Percentiles rank a stretch among this genome's conserved stretches.
phyloP scores from a whole-genome alignment of 352 stramenopile genomes.

The Phytopythium aichiense region DNA sequence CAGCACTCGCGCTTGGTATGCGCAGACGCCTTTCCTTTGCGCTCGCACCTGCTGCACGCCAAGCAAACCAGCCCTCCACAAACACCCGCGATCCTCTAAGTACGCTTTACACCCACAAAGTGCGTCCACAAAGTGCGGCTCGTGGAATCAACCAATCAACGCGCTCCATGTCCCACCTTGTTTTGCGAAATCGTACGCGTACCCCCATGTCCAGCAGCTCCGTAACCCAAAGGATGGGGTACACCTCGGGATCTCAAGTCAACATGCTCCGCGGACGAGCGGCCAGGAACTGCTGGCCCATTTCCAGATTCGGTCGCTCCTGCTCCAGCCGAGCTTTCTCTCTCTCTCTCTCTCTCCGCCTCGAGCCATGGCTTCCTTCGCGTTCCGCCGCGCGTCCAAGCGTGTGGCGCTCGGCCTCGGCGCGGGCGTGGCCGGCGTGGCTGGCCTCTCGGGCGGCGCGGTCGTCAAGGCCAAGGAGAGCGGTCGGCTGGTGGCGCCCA shows the following conservation, averaged over 20 bases:
- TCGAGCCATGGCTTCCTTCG: slow-evolving; percentile 49
- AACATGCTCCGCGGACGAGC: background rate
- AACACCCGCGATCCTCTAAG: background rate
- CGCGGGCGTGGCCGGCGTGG: slow-evolving; percentile 36
- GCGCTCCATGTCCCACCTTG: background rate
- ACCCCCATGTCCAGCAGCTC: background rate
- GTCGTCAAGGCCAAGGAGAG: slow-evolving; percentile 78
- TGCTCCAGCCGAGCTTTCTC: background rate
- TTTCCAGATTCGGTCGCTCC: slow-evolving; percentile 30
- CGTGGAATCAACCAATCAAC: background rate
- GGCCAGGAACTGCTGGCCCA: slow-evolving; percentile 12
- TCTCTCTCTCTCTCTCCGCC: background rate
- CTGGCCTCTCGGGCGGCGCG: slow-evolving; percentile 48
- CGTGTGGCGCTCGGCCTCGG: slow-evolving; percentile 52
- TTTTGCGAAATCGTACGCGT: background rate
- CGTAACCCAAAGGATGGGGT: background rate
- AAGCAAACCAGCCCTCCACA: background rate
- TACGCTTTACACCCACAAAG: background rate
- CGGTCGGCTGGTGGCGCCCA: slow-evolving; percentile 54
- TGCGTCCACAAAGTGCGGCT: background rate
- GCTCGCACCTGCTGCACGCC: background rate
- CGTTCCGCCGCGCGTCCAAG: slow-evolving; percentile 51
- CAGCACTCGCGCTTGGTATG: background rate
- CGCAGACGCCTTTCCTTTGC: background rate
- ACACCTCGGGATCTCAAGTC: background rate